A percentile compares a stretch with the other conserved stretches of the same genome.
Evolutionary conservation across 768 basidiomycete species (phyloP).

Genomic region (Suillus brevipes): DNA sequence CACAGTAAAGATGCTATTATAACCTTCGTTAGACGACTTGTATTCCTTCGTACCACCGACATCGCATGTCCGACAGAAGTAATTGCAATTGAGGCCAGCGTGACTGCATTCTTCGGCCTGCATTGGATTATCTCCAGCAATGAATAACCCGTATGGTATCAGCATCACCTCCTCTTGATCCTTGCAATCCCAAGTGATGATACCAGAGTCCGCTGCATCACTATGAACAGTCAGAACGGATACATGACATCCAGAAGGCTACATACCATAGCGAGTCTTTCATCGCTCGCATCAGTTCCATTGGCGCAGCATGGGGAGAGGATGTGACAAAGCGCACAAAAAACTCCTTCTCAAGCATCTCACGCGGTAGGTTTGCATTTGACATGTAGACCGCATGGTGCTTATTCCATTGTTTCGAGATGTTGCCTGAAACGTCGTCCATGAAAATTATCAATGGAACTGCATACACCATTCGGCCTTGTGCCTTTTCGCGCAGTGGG

Average conservation of each 20-base stretch:
- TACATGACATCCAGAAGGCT: neutral
- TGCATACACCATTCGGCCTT: too few species aligned
- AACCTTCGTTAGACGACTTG: conserved; percentile 37
- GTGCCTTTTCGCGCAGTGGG: too few species aligned
- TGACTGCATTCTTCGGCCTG: conserved; percentile 27
- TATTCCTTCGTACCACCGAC: conserved; percentile 36
- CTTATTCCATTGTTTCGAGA: neutral
- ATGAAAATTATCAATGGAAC: too few species aligned
- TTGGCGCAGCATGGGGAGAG: neutral
- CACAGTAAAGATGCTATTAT: conserved; percentile 35
- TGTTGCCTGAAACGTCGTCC: neutral
- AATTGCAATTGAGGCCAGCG: conserved; percentile 41
- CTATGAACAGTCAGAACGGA: neutral
- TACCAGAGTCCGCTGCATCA: conserved; percentile 2
- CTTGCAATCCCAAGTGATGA: conserved; percentile 32
- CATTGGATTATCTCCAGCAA: conserved; percentile 40
- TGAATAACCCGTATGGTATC: conserved; percentile 24
- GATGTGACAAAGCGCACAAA: neutral
- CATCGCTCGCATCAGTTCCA: neutral
- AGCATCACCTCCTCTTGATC: conserved; percentile 22
- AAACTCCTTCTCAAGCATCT: neutral
- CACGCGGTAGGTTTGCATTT: neutral
- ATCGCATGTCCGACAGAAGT: conserved; percentile 41
- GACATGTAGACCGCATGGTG: neutral
- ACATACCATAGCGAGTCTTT: neutral